Base-by-base conservation (phyloP, 1,139 yeast genomes). In the Geotrichum australiense region DNA sequence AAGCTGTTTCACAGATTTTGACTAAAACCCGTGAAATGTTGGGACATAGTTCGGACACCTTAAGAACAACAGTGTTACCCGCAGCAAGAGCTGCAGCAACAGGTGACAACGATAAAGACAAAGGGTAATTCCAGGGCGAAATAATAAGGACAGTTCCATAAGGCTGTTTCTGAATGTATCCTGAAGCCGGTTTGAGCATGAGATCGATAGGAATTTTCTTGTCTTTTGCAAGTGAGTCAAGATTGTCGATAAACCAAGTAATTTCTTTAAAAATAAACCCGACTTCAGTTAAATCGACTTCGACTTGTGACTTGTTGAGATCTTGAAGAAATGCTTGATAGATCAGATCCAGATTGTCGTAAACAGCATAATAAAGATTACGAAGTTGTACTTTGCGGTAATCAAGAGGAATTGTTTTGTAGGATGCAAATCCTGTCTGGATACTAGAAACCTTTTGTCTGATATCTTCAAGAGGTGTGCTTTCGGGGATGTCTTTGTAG, bases 71-170 rank as follows among this genome's bases (percentile, higher is more conserved):
- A 4, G 80, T 71, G 61, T 89, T 89, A 16, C 97, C 97, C 16
- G 83, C 87, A 2, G 95, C 87, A 53, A 91, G 66, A 1, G 96
- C 96, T 22, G 86, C 86, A 29, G 79, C 70, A 15, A 89, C 57
- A 0, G 96, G 87, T 14, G 75, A 68, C 19, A 86, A 50, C 0
- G 85, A 57, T 50, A 89, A 66, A 34, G 73, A 50, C 42, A 84
- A 62, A 0, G 98, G 98, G 60, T 81, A 91, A 64, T 91, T 91
- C 73, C 84, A 89, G 0, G 97, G 95, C 1, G 87, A 66, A 41
- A 87, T 77, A 43, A 89, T 68, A 50, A 87, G 69, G 2, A 83
- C 83, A 3, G 76, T 74, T 1, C 98, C 96, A 49, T 77, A 63
- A 1, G 97, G 91, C 37, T 76, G 75, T 49, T 72, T 72, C 53